These are phyloP conservation scores for Petrea volubilis DNA, from an alignment of 257 asterid species.

Conservation along the genomic window DNA sequence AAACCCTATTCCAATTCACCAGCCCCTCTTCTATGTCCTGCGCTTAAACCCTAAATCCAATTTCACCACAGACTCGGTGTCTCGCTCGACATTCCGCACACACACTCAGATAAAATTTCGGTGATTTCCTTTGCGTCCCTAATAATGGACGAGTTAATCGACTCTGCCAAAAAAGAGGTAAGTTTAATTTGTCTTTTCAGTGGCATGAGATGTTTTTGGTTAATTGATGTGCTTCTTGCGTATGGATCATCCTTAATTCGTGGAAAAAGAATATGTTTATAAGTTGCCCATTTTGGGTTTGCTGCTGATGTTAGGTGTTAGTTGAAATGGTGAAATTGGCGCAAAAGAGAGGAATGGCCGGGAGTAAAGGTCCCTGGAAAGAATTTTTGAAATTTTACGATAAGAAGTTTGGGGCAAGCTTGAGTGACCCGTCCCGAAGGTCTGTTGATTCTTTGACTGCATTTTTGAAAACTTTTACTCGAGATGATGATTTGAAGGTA, in stretches of 20 bases:
- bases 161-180: slow-evolving; percentile 47
- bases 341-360: slow-evolving; percentile 47
- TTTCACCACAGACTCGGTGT: background rate
- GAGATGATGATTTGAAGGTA: slow-evolving; percentile 68
- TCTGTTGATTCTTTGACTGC: slow-evolving; percentile 56
- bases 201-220: background rate
- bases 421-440: slow-evolving; percentile 88
- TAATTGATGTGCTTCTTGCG: background rate
- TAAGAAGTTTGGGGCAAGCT: slow-evolving; percentile 69
- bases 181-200: background rate
- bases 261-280: background rate
- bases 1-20: no score
- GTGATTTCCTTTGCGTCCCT: background rate
- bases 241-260: background rate
- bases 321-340: slow-evolving; percentile 61
- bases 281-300: background rate
- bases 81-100: background rate
- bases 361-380: slow-evolving; percentile 58
- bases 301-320: slow-evolving; percentile 33
- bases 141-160: slow-evolving; percentile 41
- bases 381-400: slow-evolving; percentile 70
- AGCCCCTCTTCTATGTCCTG: background rate
- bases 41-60: background rate
- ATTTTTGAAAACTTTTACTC: slow-evolving; percentile 62
- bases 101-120: background rate